Evolutionary conservation across 768 basidiomycete species (phyloP).

Genomic region (Symmetrospora coprosmae): DNA sequence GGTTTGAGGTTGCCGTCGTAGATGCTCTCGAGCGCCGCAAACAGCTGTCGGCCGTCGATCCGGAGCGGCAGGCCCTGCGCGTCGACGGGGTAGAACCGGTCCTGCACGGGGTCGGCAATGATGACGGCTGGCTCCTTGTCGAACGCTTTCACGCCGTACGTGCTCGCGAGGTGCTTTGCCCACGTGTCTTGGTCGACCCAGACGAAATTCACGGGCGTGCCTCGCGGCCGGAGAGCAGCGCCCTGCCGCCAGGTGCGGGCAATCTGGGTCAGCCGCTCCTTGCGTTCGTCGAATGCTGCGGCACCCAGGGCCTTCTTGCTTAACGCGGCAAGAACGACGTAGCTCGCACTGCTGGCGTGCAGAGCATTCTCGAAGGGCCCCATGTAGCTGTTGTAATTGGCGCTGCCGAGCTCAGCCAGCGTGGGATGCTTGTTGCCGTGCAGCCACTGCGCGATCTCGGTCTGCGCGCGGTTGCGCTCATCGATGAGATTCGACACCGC

Average conservation of each 20-base stretch:
- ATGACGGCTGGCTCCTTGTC: constrained; percentile 30
- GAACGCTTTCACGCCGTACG: constrained; percentile 54
- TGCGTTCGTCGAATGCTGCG: constrained; percentile 15
- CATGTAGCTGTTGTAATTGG: constrained; percentile 75
- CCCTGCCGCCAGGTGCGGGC: constrained; percentile 32
- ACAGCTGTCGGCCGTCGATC: constrained; percentile 3
- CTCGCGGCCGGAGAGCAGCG: not conserved
- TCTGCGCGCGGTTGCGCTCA: constrained; percentile 36
- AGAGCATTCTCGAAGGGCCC: too few relatives aligned
- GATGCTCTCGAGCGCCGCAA: constrained; percentile 12
- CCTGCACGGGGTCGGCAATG: constrained; percentile 22
- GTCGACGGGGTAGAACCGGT: not conserved
- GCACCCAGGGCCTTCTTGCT: constrained; percentile 28
- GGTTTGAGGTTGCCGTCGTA: not conserved
- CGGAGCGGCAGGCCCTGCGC: not conserved
- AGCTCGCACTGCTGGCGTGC: constrained; percentile 39
- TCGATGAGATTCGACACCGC: not conserved
- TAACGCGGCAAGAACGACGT: constrained; percentile 56
- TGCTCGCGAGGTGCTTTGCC: constrained; percentile 77
- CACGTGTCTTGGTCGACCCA: constrained; percentile 76
- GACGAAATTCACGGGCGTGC: constrained; percentile 32
- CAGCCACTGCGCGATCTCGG: constrained; percentile 46
- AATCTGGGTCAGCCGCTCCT: constrained; percentile 35
- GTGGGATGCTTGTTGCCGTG: constrained; percentile 58
- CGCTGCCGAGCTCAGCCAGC: constrained; percentile 56